Conservation (phyloP, 169 alveolate genomes). For the Babesia bovis region DNA sequence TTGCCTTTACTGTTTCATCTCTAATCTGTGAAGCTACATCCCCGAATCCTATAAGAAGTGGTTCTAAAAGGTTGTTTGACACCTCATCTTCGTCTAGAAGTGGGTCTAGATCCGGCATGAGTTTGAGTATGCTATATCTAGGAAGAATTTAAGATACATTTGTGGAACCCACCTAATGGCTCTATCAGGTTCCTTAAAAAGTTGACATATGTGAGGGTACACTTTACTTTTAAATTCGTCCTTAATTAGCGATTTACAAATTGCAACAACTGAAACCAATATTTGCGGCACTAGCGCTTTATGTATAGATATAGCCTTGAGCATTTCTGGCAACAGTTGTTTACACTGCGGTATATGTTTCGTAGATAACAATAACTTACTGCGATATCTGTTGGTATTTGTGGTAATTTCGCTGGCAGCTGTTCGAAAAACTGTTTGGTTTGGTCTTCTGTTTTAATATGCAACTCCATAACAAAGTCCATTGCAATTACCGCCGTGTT, state of each 20-base stretch:
- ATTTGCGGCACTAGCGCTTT: slow-evolving; percentile 50
- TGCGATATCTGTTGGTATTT: slow-evolving; percentile 59
- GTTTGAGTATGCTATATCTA: slow-evolving; percentile 50
- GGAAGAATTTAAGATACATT: neutral
- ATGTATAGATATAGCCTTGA: slow-evolving; percentile 49
- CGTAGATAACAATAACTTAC: slow-evolving; percentile 3
- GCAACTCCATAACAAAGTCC: slow-evolving; percentile 66
- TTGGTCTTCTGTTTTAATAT: slow-evolving; percentile 65
- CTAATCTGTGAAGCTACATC: slow-evolving; percentile 71
- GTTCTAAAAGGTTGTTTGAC: slow-evolving; percentile 53
- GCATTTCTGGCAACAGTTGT: slow-evolving; percentile 57
- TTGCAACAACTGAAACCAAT: slow-evolving; percentile 50
- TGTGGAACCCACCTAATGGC: slow-evolving; percentile 30
- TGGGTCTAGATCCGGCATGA: slow-evolving; percentile 56
- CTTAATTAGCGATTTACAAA: slow-evolving; percentile 55
- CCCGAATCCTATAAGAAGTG: slow-evolving; percentile 59
- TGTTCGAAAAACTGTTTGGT: slow-evolving; percentile 51
- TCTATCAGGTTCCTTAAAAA: slow-evolving; percentile 56
- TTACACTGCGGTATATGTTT: slow-evolving; percentile 29
- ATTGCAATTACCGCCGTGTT: slow-evolving; percentile 56
- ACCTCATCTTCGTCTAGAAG: slow-evolving; percentile 53
- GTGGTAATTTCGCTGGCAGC: slow-evolving; percentile 49
- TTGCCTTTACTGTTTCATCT: slow-evolving; percentile 72
- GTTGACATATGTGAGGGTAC: slow-evolving; percentile 45
- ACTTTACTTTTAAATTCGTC: slow-evolving; percentile 56